These are phyloP conservation scores for Lasiosphaeriaceae sp. DNA, from an alignment of 495 filamentous ascomycete genomes.

Conservation along the genomic window DNA sequence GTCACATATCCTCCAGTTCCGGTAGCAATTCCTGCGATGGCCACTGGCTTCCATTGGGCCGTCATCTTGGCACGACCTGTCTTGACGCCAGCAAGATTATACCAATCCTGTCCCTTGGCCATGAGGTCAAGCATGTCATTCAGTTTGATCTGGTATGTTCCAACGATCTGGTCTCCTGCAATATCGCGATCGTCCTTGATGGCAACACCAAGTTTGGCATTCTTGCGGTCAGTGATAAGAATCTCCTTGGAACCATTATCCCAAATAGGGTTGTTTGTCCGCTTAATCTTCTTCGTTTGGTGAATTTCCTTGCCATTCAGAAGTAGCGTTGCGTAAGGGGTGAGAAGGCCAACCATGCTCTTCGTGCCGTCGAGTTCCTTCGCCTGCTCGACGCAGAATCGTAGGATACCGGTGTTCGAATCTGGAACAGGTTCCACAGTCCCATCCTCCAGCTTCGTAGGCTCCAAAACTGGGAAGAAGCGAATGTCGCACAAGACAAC, in stretches of 20 bases:
- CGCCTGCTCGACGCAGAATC: constrained; percentile 89
- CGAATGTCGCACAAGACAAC: constrained; percentile 75
- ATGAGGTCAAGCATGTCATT: constrained; percentile 89
- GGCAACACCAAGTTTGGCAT: constrained; percentile 79
- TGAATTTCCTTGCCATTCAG: constrained; percentile 89
- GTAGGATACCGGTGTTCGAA: constrained; percentile 85
- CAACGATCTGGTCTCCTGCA: constrained; percentile 75
- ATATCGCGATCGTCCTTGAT: constrained; percentile 95
- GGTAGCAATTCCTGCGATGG: constrained; percentile 64
- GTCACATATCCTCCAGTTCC: constrained; percentile 87
- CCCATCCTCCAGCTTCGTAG: constrained; percentile 66
- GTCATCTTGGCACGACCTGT: constrained; percentile 83
- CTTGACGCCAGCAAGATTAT: constrained; percentile 76
- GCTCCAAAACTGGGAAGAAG: constrained; percentile 90
- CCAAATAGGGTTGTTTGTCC: constrained; percentile 94
- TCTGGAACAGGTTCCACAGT: constrained; percentile 77
- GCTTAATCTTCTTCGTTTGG: constrained; percentile 81
- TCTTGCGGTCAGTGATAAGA: constrained; percentile 87
- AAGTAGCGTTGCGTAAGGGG: constrained; percentile 81
- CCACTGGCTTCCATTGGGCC: constrained; percentile 92
- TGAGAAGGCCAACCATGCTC: constrained; percentile 83
- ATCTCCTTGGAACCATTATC: constrained; percentile 86
- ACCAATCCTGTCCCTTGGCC: constrained; percentile 94
- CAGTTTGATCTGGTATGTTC: constrained; percentile 89
- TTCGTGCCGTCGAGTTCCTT: constrained; percentile 91